A percentile compares a stretch with the other conserved stretches of the same genome.
These are phyloP conservation scores for Colletotrichum scovillei DNA, from an alignment of 2,329 filamentous ascomycete species.

Conservation along the genomic window DNA sequence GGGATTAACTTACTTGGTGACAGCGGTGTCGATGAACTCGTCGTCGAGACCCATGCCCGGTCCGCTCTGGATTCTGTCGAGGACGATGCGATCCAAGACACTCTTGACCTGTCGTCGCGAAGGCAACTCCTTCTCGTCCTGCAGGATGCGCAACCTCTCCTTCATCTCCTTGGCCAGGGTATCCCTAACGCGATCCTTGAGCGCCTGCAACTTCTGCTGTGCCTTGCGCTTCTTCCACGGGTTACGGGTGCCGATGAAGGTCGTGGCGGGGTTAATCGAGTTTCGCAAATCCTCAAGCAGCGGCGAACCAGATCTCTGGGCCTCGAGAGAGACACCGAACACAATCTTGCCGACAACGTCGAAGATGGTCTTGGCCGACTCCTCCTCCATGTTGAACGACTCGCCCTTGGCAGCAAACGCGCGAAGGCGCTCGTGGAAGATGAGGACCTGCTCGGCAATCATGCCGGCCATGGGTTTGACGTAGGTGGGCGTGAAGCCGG, in stretches of 20 bases:
- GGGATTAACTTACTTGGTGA: conserved; percentile 16
- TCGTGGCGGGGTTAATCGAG: conserved; percentile 29
- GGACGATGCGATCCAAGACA: conserved; percentile 40
- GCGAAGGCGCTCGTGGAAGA: conserved; percentile 38
- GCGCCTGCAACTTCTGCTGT: conserved; percentile 6
- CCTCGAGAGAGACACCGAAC: conserved; percentile 36
- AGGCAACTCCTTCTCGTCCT: conserved; percentile 35
- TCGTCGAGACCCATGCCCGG: conserved; percentile 30
- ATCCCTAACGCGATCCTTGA: conserved; percentile 22
- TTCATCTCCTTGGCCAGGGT: conserved; percentile 22
- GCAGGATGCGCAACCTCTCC: conserved; percentile 20
- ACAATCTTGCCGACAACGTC: conserved; percentile 40
- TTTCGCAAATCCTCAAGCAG: conserved; percentile 36
- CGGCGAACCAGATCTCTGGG: conserved; percentile 36
- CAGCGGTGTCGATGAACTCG: conserved; percentile 38
- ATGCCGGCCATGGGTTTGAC: conserved; percentile 40
- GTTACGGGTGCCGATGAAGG: conserved; percentile 25
- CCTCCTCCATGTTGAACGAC: conserved; percentile 40
- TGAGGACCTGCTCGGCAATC: conserved; percentile 41
- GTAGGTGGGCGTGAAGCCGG: conserved; percentile 42
- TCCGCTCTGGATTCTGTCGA: conserved; percentile 36
- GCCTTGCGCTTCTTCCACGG: conserved; percentile 30
- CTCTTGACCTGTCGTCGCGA: conserved; percentile 36
- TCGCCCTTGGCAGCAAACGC: conserved; percentile 27
- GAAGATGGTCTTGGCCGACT: conserved; percentile 40